phyloP scores from a whole-genome alignment of 352 stramenopile genomes.

The Phytophthora crassamura region DNA sequence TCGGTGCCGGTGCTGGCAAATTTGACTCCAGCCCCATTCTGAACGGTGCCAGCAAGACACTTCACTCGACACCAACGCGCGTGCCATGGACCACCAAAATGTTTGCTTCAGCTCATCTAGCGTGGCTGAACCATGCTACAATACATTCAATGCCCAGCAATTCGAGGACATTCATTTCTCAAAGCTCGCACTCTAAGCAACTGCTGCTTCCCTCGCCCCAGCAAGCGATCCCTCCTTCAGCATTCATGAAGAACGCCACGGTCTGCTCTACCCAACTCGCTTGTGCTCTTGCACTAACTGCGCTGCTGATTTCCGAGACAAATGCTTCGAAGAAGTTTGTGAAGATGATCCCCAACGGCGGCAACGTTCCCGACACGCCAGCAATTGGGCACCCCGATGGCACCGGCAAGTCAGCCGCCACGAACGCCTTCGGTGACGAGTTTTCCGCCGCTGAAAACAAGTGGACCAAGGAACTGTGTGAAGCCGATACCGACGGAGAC shows the following conservation, averaged over 20 bases:
- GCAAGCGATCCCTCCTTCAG: background rate
- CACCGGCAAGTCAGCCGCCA: conserved; percentile 11
- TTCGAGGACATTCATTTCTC: conserved; percentile 12
- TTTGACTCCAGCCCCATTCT: conserved; percentile 5
- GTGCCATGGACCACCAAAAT: conserved; percentile 6
- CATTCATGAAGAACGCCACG: conserved; percentile 20
- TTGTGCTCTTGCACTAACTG: conserved; percentile 1
- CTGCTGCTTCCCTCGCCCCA: conserved; percentile 6
- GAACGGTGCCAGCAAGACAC: background rate
- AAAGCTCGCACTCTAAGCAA: conserved; percentile 14
- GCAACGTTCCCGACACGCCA: conserved; percentile 24
- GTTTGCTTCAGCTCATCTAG: background rate
- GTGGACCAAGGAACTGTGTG: conserved; percentile 31
- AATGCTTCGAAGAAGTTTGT: conserved; percentile 28
- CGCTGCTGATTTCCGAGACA: conserved; percentile 6
- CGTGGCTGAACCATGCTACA: background rate
- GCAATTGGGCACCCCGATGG: no score
- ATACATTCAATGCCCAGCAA: no score
- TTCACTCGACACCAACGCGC: background rate
- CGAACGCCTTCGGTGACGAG: conserved; percentile 38
- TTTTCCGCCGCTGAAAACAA: conserved; percentile 20
- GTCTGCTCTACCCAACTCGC: conserved; percentile 12
- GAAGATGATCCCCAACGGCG: conserved; percentile 21
- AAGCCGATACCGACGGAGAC: conserved; percentile 59
- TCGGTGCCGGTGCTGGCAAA: conserved; percentile 4